Evolutionary conservation across 208 protist species (phyloP), one percentile per base, ranked within the genome.

Genomic region (Crithidia expoeki): DNA sequence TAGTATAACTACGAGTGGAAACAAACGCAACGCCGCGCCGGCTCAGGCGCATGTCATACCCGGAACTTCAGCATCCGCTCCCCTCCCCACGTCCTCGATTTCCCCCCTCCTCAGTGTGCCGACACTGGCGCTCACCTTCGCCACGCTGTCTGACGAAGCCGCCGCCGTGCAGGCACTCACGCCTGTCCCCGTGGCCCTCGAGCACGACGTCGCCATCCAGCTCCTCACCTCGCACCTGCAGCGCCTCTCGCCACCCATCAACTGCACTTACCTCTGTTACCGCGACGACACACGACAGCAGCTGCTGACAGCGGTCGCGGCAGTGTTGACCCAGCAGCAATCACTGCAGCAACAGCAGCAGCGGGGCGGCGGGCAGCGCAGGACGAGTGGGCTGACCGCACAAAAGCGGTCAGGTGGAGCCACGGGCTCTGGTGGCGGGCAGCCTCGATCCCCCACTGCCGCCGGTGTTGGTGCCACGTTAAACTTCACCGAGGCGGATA

Each of bases 191-290:
- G 77, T 85, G 52, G 76, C 72, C 25, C 72, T 92, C 30, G 85
- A 91, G 52, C 83, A 85, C 69, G 90, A 95, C 69, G 66, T 76
- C 2, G 87, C 76, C 12, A 30, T 88, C 46, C 74, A 76, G 57
- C 76, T 90, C 50, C 44, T 92, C 46, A 81, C 76, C 38, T 23
- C 67, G 12, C 85, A 85, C 74, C 71, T 95, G 52, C 90, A 95
- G 68, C 40, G 61, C 30, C 72, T 81, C 33, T 88, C 83, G 23
- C 76, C 85, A 2, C 76, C 83, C 14, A 63, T 79, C 0, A 89
- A 79, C 73, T 91, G 79, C 74, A 83, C 76, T 10, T 93, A 95
- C 67, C 62, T 92, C 25, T 95, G 90, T 77, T 92, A 95, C 74
- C 52, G 56, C n/a, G 87, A 89, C 16, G 66, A 69, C 0, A 61